Percentiles rank a stretch among this genome's conserved stretches.
These are phyloP conservation scores for Aspergillus leporis DNA, from an alignment of 495 filamentous ascomycete genomes.

Conservation along the genomic window DNA sequence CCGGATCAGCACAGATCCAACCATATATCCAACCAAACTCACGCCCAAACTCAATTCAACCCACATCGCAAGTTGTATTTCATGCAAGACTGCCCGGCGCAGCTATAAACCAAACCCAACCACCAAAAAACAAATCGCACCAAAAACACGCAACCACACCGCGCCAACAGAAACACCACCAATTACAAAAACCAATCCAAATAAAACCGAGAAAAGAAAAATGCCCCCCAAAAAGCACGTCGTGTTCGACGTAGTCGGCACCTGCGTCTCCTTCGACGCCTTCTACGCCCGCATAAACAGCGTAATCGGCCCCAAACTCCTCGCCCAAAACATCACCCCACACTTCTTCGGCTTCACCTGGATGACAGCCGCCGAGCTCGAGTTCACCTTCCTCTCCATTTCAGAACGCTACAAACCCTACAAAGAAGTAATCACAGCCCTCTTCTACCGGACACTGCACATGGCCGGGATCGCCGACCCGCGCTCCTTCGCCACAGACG, in stretches of 20 bases:
- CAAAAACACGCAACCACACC: too few species aligned
- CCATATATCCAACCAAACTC: too few species aligned
- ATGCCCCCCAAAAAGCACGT: conserved; percentile 31
- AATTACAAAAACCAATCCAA: too few species aligned
- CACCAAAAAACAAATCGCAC: too few species aligned
- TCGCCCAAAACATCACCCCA: conserved; percentile 31
- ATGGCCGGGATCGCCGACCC: conserved; percentile 39
- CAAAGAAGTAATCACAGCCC: conserved; percentile 30
- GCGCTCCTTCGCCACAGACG: conserved; percentile 36
- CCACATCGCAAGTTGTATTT: too few species aligned
- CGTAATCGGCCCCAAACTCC: conserved; percentile 30
- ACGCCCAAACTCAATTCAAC: too few species aligned
- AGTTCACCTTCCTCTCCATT: conserved; percentile 45
- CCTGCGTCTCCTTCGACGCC: conserved; percentile 41
- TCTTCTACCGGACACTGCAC: conserved; percentile 43
- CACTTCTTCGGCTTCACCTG: conserved; percentile 41
- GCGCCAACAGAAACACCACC: too few species aligned
- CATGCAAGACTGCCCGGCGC: too few species aligned
- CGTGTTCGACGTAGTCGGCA: conserved; percentile 49
- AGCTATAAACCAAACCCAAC: too few species aligned
- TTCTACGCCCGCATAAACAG: conserved; percentile 34
- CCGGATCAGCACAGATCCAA: too few species aligned
- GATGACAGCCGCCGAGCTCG: conserved; percentile 43
- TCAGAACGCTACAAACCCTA: conserved; percentile 38
- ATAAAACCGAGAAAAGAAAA: not conserved